Percentiles rank a stretch among this genome's conserved stretches.
These are phyloP conservation scores for Mycosphaerella sp. DNA, from an alignment of 2,329 filamentous ascomycete genomes.

Conservation along the genomic window DNA sequence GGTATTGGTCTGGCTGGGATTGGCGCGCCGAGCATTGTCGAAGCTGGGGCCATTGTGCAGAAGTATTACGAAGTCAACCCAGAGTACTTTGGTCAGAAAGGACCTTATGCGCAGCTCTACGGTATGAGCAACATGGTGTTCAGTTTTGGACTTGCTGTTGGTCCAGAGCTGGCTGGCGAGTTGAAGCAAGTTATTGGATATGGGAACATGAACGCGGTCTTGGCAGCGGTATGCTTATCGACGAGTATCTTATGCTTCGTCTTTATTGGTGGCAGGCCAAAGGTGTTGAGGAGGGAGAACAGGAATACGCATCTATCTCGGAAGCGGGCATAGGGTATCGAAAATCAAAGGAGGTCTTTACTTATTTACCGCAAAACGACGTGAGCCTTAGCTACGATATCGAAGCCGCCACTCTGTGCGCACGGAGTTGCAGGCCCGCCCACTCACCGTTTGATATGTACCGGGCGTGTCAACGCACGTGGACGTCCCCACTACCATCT, in stretches of 20 bases:
- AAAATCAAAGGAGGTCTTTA: too few relatives aligned
- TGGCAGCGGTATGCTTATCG: slow-evolving; percentile 43
- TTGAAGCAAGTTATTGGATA: slow-evolving; percentile 50
- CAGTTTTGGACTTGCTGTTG: slow-evolving; percentile 53
- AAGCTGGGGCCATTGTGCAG: slow-evolving; percentile 51
- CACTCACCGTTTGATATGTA: too few relatives aligned
- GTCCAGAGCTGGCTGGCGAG: slow-evolving; percentile 52
- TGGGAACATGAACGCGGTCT: slow-evolving; percentile 52
- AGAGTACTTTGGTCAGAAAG: slow-evolving; percentile 50
- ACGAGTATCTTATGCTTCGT: slow-evolving; percentile 43
- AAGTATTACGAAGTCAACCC: slow-evolving; percentile 52
- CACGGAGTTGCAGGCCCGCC: too few relatives aligned
- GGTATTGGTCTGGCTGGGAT: slow-evolving; percentile 51
- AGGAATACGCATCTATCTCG: slow-evolving; percentile 14
- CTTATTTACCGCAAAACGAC: too few relatives aligned
- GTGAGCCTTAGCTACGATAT: too few relatives aligned
- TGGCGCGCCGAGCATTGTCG: slow-evolving; percentile 51
- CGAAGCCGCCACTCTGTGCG: too few relatives aligned
- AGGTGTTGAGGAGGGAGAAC: slow-evolving; percentile 24
- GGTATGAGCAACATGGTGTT: slow-evolving; percentile 60
- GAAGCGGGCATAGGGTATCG: slow-evolving; percentile 10
- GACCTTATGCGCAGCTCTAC: slow-evolving; percentile 61
- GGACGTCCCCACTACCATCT: too few relatives aligned
- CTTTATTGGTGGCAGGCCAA: slow-evolving; percentile 42
- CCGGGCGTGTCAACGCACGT: too few relatives aligned